Conservation (phyloP, 2,329 filamentous ascomycete species). For the Lomentospora prolificans region DNA sequence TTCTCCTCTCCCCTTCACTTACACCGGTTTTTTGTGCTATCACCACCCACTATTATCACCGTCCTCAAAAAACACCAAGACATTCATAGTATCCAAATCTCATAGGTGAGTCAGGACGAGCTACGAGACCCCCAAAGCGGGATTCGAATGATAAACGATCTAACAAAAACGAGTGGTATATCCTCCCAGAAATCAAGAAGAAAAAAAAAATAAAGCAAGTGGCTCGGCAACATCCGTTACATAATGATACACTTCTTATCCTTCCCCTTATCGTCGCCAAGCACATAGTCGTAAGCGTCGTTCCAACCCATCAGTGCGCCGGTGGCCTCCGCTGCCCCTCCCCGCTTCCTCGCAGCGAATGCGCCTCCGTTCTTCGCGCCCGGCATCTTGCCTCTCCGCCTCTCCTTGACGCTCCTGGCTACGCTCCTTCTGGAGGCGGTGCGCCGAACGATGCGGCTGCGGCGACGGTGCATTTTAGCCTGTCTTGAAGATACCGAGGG, state of each 20-base stretch:
- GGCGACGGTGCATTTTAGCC: not conserved
- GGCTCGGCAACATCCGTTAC: constrained; percentile 23
- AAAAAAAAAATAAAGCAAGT: not conserved
- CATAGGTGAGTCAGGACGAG: too few relatives aligned
- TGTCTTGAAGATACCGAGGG: not conserved
- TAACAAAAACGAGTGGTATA: constrained; percentile 1
- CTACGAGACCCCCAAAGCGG: too few relatives aligned
- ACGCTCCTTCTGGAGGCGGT: constrained; percentile 6
- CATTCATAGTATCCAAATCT: too few relatives aligned
- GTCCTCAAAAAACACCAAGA: not conserved
- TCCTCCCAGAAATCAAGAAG: not conserved
- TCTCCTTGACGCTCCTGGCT: constrained; percentile 26
- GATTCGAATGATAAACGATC: too few relatives aligned
- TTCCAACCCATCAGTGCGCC: constrained; percentile 35
- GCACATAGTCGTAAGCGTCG: constrained; percentile 9
- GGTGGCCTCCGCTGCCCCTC: constrained; percentile 28
- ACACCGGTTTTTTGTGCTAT: not conserved
- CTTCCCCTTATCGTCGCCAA: constrained; percentile 14
- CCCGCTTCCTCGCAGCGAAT: constrained; percentile 19
- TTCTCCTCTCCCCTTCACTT: not conserved
- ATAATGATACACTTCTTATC: constrained; percentile 44
- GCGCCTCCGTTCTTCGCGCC: constrained; percentile 6
- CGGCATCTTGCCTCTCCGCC: constrained; percentile 23
- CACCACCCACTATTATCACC: not conserved
- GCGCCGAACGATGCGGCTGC: not conserved